Conservation (phyloP, 352 stramenopile species). For the Phytophthora palmivora region DNA sequence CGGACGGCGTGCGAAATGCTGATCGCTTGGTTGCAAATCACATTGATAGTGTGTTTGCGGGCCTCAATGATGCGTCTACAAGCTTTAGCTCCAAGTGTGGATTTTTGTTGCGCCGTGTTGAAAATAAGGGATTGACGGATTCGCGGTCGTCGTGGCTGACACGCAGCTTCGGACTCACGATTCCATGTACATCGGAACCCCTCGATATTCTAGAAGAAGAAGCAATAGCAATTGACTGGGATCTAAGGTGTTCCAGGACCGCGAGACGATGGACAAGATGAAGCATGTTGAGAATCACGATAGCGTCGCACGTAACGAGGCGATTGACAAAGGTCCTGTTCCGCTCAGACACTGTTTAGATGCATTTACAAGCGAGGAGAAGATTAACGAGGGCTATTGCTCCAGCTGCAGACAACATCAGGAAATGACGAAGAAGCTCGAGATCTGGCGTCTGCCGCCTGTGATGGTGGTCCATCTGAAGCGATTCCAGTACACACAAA, state of each 20-base stretch:
- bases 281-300: slow-evolving; percentile 84
- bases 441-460: slow-evolving; percentile 96
- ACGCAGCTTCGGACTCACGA: slow-evolving; percentile 81
- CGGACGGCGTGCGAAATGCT: slow-evolving; percentile 32
- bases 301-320: slow-evolving; percentile 86
- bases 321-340: slow-evolving; percentile 89
- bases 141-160: slow-evolving; percentile 81
- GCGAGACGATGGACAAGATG: slow-evolving; percentile 85
- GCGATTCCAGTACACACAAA: slow-evolving; percentile 98
- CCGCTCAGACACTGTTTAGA: slow-evolving; percentile 83
- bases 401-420: slow-evolving; percentile 95
- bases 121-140: slow-evolving; percentile 86
- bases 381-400: slow-evolving; percentile 96
- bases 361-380: slow-evolving; percentile 87
- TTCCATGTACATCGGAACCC: slow-evolving; percentile 77
- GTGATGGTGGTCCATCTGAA: slow-evolving; percentile 99
- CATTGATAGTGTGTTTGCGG: slow-evolving; percentile 87
- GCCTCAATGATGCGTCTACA: slow-evolving; percentile 41
- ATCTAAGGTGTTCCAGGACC: slow-evolving; percentile 87
- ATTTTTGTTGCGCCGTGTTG: slow-evolving; percentile 83
- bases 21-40: slow-evolving; percentile 61
- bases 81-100: slow-evolving; percentile 62
- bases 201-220: slow-evolving; percentile 88
- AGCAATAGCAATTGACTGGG: slow-evolving; percentile 89
- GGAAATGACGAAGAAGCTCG: slow-evolving; percentile 98